Conservation (phyloP, 192 early-diverging fungal species). For the Funneliformis mosseae region DNA sequence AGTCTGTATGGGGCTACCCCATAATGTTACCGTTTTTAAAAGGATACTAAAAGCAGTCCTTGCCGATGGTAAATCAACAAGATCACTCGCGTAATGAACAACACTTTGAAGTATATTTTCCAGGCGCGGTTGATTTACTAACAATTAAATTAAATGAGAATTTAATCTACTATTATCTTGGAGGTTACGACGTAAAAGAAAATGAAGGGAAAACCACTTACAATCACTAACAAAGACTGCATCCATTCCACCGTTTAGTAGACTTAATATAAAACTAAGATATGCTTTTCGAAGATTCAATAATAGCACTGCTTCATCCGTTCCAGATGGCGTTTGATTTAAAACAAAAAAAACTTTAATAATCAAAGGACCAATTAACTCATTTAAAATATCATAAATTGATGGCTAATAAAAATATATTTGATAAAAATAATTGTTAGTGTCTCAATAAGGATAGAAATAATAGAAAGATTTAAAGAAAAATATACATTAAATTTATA, state of each 20-base stretch:
- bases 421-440: too few relatives aligned
- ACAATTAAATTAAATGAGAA: constrained; percentile 37
- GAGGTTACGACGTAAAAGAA: constrained; percentile 35
- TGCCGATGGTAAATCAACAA: constrained; percentile 60
- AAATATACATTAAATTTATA: constrained; percentile 85
- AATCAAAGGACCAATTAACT: constrained; percentile 77
- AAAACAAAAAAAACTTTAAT: constrained; percentile 84
- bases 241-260: constrained; percentile 84
- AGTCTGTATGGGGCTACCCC: constrained; percentile 50
- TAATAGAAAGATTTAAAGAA: constrained; percentile 32
- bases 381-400: constrained; percentile 69
- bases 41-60: constrained; percentile 73
- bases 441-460: constrained; percentile 28
- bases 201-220: constrained; percentile 42
- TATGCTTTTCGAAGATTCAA: constrained; percentile 82
- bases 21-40: constrained; percentile 64
- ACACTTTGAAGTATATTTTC: constrained; percentile 67
- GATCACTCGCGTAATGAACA: constrained; percentile 64
- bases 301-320: constrained; percentile 81
- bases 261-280: constrained; percentile 71
- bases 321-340: constrained; percentile 80
- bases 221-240: constrained; percentile 71
- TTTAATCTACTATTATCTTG: constrained; percentile 36
- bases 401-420: constrained; percentile 44
- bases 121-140: constrained; percentile 65